Conservation (phyloP, 495 filamentous ascomycete genomes). For the Aspergillus carlsbadensis region DNA sequence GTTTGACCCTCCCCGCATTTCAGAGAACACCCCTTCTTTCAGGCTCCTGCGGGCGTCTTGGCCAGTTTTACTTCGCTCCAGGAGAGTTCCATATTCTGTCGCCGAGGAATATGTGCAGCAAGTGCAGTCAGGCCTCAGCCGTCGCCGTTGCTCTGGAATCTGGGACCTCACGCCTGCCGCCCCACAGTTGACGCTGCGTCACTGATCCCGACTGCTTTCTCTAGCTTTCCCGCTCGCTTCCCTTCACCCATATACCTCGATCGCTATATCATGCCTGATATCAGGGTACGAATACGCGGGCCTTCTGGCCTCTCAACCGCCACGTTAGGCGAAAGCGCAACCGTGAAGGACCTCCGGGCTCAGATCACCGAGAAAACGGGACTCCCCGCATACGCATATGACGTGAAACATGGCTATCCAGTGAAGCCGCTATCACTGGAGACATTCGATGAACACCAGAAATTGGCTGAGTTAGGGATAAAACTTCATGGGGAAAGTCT, state of each 20-base stretch:
- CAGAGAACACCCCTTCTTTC: no score
- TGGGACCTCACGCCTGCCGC: background rate
- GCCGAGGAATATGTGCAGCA: no score
- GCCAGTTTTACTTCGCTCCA: no score
- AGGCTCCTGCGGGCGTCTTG: no score
- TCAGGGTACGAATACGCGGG: slow-evolving; percentile 63
- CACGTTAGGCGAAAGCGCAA: slow-evolving; percentile 63
- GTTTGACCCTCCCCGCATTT: no score
- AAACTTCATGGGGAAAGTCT: slow-evolving; percentile 81
- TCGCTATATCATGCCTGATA: slow-evolving; percentile 22
- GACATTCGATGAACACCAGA: slow-evolving; percentile 41
- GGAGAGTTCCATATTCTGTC: no score
- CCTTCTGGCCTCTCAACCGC: slow-evolving; percentile 62
- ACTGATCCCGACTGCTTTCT: background rate
- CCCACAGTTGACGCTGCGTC: background rate
- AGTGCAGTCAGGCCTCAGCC: no score
- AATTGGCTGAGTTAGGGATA: slow-evolving; percentile 55
- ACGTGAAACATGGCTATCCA: slow-evolving; percentile 88
- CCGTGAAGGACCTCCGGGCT: slow-evolving; percentile 58
- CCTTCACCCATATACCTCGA: background rate
- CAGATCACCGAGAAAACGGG: slow-evolving; percentile 57
- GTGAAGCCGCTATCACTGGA: slow-evolving; percentile 62
- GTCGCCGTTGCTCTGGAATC: background rate
- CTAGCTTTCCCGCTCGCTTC: background rate
- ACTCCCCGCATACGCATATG: slow-evolving; percentile 55